Evolutionary conservation across 148 eudicot species (phyloP).

Genomic region (Polygonum maritimum): DNA sequence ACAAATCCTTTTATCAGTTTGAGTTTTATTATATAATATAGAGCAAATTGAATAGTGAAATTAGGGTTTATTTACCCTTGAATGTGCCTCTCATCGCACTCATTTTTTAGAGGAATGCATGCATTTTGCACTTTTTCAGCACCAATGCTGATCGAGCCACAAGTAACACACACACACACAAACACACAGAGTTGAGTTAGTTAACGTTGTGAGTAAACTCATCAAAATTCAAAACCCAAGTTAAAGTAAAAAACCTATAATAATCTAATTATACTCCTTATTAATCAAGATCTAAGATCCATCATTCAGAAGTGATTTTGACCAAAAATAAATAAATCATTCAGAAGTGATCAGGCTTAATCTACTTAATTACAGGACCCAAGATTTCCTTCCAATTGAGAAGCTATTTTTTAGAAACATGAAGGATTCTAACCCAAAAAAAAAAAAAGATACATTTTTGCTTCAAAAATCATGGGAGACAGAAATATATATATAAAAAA

Average conservation of each 20-base stretch:
- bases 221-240: neutral
- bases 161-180: neutral
- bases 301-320: neutral
- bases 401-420: no score
- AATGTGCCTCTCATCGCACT: constrained; percentile 39
- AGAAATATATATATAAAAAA: no score
- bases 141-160: constrained; percentile 56
- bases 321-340: no score
- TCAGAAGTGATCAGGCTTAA: no score
- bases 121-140: constrained; percentile 56
- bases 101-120: constrained; percentile 45
- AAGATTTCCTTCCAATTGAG: neutral
- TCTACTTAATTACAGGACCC: neutral
- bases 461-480: no score
- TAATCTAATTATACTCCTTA: no score
- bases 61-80: constrained; percentile 53
- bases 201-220: neutral
- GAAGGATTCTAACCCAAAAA: no score
- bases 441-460: no score
- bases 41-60: neutral
- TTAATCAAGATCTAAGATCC: neutral
- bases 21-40: neutral
- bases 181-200: no score
- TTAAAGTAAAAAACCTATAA: no score
- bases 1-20: neutral